Evolutionary conservation across 345 rosid species (phyloP).

Genomic region (Eucalyptus curtisii): DNA sequence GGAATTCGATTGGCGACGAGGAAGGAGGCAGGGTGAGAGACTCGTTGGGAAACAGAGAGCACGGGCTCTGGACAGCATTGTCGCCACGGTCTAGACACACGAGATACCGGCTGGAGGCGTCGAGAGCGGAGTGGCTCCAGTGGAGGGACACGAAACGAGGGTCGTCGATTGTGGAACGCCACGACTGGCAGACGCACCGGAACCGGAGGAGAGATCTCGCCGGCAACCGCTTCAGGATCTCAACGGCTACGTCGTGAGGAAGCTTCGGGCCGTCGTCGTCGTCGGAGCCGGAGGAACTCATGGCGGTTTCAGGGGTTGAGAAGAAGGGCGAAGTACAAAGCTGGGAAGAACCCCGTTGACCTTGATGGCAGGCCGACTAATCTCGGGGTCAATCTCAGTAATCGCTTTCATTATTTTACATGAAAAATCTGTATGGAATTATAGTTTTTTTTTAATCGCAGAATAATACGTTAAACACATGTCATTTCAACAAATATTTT

Average conservation of each 20-base stretch:
- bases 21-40: neutral
- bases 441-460: too few relatives aligned
- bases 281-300: neutral
- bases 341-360: neutral
- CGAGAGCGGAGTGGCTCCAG: neutral
- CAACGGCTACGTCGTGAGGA: neutral
- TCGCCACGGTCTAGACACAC: neutral
- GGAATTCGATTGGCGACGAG: fast-evolving
- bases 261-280: neutral
- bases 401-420: too few relatives aligned
- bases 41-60: neutral
- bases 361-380: too few relatives aligned
- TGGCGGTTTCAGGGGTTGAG: neutral
- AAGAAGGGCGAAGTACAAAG: neutral
- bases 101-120: neutral
- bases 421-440: too few relatives aligned
- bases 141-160: neutral
- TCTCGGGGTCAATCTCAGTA: too few relatives aligned
- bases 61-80: neutral
- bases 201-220: neutral
- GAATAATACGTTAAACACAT: too few relatives aligned
- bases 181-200: neutral
- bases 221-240: neutral
- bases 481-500: too few relatives aligned
- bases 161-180: neutral